phyloP scores from a whole-genome alignment of 2,329 filamentous ascomycete species.

The Ophiostoma sp. region DNA sequence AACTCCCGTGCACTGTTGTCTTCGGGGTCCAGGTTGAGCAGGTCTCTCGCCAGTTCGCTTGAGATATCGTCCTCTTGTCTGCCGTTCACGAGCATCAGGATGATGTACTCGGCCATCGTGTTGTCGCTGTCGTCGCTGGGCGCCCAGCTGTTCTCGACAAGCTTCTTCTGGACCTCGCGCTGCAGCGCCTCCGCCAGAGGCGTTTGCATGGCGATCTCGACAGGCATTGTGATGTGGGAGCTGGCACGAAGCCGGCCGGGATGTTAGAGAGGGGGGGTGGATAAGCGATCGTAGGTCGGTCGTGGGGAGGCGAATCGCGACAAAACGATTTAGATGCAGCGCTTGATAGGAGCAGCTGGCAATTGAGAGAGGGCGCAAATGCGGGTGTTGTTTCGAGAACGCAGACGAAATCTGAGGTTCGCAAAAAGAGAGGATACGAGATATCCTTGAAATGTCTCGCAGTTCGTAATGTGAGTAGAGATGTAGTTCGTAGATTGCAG shows the following conservation, averaged over 20 bases:
- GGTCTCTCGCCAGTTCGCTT: slow-evolving; percentile 80
- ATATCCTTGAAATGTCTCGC: neutral
- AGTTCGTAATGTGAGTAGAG: neutral
- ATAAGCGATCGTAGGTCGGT: neutral
- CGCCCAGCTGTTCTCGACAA: slow-evolving; percentile 91
- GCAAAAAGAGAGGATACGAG: neutral
- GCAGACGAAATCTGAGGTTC: no score
- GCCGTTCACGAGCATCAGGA: slow-evolving; percentile 94
- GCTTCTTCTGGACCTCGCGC: slow-evolving; percentile 80
- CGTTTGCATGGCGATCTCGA: slow-evolving; percentile 74
- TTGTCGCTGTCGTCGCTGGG: slow-evolving; percentile 74
- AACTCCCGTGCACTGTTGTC: slow-evolving; percentile 83
- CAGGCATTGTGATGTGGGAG: slow-evolving; percentile 61
- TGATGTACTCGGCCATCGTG: slow-evolving; percentile 91
- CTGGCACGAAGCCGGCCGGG: neutral
- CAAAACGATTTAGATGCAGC: neutral
- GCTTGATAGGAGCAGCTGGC: neutral
- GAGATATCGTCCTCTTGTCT: slow-evolving; percentile 91
- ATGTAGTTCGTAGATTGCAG: neutral
- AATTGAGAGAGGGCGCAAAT: neutral
- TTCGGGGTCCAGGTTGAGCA: slow-evolving; percentile 78
- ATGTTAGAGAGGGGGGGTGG: neutral
- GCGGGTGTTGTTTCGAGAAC: neutral
- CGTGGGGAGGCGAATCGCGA: slow-evolving; percentile 3
- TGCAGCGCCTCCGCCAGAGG: slow-evolving; percentile 83